phyloP scores from a whole-genome alignment of 202 grass and related monocot genomes.

The Brachypodium distachyon region DNA sequence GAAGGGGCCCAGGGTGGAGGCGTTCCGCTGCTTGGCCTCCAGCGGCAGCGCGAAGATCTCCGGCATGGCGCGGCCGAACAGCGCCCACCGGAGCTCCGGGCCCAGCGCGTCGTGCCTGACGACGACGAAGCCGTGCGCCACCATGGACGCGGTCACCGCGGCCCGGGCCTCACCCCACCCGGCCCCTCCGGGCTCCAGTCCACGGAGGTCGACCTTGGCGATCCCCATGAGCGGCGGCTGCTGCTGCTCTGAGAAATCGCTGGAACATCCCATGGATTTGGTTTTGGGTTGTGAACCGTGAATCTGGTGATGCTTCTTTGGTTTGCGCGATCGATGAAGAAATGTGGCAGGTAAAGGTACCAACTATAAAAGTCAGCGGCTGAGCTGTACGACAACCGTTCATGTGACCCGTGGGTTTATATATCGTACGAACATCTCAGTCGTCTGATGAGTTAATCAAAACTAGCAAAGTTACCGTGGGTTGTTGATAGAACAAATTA shows the following conservation, averaged over 20 bases:
- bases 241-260: neutral
- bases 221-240: neutral
- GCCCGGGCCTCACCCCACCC: constrained; percentile 21
- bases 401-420: neutral
- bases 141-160: constrained; percentile 36
- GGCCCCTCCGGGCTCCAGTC: neutral
- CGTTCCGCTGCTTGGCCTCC: constrained; percentile 27
- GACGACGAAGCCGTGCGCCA: constrained; percentile 38
- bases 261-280: neutral
- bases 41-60: constrained; percentile 49
- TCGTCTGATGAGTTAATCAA: no score
- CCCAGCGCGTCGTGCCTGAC: constrained; percentile 21
- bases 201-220: neutral
- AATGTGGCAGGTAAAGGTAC: neutral
- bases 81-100: constrained; percentile 13
- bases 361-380: neutral
- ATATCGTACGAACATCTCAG: no score
- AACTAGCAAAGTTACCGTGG: no score
- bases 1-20: neutral
- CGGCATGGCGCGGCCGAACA: constrained; percentile 33
- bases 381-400: neutral
- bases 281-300: no score
- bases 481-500: no score
- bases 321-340: neutral
- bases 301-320: neutral